Evolutionary conservation across 352 stramenopile genomes (phyloP).

Genomic region (Aphanomyces cochlioides): DNA sequence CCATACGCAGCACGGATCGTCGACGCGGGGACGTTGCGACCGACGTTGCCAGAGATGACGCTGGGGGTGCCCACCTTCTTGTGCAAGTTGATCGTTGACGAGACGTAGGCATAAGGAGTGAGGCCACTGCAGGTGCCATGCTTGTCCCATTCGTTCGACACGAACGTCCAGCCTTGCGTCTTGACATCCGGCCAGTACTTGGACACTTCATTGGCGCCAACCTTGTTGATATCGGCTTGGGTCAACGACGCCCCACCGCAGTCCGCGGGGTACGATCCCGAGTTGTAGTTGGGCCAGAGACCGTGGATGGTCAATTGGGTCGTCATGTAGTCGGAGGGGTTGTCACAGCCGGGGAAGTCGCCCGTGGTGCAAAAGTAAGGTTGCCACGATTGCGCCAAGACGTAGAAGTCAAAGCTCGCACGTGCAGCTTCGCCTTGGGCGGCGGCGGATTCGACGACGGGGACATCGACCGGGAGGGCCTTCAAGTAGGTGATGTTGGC

Average conservation of each 20-base stretch:
- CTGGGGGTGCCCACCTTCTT: conserved; percentile 28
- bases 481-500: too few species aligned
- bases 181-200: conserved; percentile 88
- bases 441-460: too few species aligned
- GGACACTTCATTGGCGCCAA: conserved; percentile 51
- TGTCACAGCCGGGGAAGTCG: conserved; percentile 72
- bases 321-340: conserved; percentile 64
- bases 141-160: conserved; percentile 91
- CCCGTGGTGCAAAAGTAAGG: conserved; percentile 71
- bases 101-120: conserved; percentile 67
- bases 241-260: too few species aligned
- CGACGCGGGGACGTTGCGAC: conserved; percentile 41
- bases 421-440: too few species aligned
- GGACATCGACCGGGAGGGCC: too few species aligned
- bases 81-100: conserved; percentile 55
- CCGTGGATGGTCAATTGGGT: conserved; percentile 86
- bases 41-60: conserved; percentile 59
- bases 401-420: conserved; percentile 75
- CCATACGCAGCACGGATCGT: conserved; percentile 43
- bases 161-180: conserved; percentile 62
- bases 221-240: too few species aligned
- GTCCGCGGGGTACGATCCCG: too few species aligned
- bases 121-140: conserved; percentile 91
- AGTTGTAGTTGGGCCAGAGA: conserved; percentile 74
- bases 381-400: conserved; percentile 88